Evolutionary conservation across 106 monocot species (phyloP).

Genomic region (Agapanthus africanus): DNA sequence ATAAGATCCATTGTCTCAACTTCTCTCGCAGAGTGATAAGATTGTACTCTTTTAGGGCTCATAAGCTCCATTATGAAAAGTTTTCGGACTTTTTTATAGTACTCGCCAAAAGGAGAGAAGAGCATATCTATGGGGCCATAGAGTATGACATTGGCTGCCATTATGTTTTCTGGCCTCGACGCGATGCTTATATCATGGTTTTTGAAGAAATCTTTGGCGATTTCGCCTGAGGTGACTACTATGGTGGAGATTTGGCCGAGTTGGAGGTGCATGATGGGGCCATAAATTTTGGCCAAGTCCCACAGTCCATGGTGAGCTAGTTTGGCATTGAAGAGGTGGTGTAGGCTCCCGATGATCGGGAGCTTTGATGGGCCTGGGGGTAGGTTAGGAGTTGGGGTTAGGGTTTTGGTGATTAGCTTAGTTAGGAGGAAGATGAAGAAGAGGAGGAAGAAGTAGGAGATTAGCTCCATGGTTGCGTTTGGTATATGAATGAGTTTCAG

Average conservation of each 20-base stretch:
- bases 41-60: slow-evolving; percentile 4
- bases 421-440: too few species aligned
- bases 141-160: slow-evolving; percentile 1
- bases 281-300: slow-evolving; percentile 4
- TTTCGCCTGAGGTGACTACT: slow-evolving; percentile 11
- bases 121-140: slow-evolving; percentile 10
- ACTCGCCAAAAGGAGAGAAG: slow-evolving; percentile 8
- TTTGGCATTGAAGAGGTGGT: slow-evolving; percentile 12
- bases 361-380: slow-evolving; percentile 16
- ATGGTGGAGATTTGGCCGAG: slow-evolving; percentile 12
- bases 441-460: too few species aligned
- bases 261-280: slow-evolving; percentile 21
- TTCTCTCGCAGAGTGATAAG: background rate
- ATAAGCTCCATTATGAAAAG: slow-evolving; percentile 8
- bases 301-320: slow-evolving; percentile 9
- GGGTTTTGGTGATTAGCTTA: too few species aligned
- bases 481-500: too few species aligned
- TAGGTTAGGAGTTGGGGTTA: background rate
- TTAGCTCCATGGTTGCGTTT: too few species aligned
- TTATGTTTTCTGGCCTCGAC: slow-evolving; percentile 5
- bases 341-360: slow-evolving; percentile 21
- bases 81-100: slow-evolving; percentile 6
- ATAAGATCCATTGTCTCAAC: background rate
- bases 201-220: slow-evolving; percentile 15
- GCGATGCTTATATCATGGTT: slow-evolving; percentile 18